These are phyloP conservation scores for Cladophialophora exuberans DNA, from an alignment of 2,329 filamentous ascomycete species.

Conservation along the genomic window DNA sequence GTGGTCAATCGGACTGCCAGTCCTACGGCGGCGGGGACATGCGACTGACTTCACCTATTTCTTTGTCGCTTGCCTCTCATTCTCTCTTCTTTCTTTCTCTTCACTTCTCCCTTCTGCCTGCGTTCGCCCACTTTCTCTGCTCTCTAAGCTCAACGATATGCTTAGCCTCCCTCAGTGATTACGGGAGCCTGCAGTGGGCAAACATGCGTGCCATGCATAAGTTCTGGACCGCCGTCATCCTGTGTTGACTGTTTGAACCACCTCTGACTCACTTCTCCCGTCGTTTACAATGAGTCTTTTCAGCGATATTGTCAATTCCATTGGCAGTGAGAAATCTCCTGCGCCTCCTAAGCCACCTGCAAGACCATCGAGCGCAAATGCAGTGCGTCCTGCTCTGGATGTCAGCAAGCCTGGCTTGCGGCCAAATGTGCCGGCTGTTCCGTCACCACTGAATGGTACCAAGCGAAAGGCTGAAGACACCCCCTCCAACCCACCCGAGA, in stretches of 20 bases:
- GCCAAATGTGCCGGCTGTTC: constrained; percentile 9
- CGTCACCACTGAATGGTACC: constrained; percentile 23
- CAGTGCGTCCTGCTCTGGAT: constrained; percentile 13
- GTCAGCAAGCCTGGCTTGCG: constrained; percentile 14
- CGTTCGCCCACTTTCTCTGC: background rate
- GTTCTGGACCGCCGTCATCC: background rate
- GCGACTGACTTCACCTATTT: constrained; percentile 12
- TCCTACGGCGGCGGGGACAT: constrained; percentile 11
- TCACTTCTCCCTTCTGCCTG: background rate
- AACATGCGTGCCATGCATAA: constrained; percentile 15
- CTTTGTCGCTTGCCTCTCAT: constrained; percentile 1
- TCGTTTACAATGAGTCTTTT: constrained; percentile 43
- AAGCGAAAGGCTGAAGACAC: constrained; percentile 34
- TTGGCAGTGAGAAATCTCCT: constrained; percentile 45
- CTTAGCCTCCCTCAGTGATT: background rate
- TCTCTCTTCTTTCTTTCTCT: background rate
- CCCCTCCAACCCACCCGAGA: constrained; percentile 18
- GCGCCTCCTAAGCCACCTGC: constrained; percentile 27
- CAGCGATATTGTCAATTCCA: constrained; percentile 55
- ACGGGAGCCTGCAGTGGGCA: constrained; percentile 2
- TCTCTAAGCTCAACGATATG: background rate
- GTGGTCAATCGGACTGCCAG: constrained; percentile 10
- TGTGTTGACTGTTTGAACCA: constrained; percentile 7
- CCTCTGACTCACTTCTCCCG: background rate
- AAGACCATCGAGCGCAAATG: constrained; percentile 23